Conservation (phyloP, 805 yeast species). For the Metschnikowia henanensis region DNA sequence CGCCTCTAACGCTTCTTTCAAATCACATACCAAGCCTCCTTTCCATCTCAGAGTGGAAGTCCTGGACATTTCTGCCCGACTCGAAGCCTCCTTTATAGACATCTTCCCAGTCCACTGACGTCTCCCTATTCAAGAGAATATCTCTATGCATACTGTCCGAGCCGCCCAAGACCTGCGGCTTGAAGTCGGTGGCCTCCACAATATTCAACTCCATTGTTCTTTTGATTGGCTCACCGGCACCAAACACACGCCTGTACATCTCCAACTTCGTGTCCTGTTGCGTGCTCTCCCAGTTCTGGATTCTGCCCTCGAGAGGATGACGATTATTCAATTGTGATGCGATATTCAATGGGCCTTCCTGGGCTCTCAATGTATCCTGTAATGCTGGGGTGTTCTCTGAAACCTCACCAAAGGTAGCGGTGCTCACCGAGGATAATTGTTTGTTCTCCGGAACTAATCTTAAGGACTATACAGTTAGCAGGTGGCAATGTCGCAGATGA, state of each 20-base stretch:
- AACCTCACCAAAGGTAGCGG: constrained; percentile 50
- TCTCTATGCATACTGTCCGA: constrained; percentile 65
- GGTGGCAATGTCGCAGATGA: no score
- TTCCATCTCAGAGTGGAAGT: constrained; percentile 77
- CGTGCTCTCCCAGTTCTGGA: constrained; percentile 77
- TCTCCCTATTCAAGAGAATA: constrained; percentile 75
- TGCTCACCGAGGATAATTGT: constrained; percentile 47
- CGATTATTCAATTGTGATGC: constrained; percentile 67
- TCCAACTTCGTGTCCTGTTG: constrained; percentile 72
- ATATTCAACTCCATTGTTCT: constrained; percentile 86
- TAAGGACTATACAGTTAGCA: constrained; percentile 36
- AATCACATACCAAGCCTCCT: constrained; percentile 51
- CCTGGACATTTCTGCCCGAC: constrained; percentile 39
- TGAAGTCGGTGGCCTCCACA: constrained; percentile 67
- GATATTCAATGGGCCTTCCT: constrained; percentile 60
- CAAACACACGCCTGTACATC: constrained; percentile 78
- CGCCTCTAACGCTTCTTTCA: no score
- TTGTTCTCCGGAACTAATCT: constrained; percentile 56
- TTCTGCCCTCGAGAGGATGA: constrained; percentile 83
- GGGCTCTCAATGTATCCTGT: constrained; percentile 66
- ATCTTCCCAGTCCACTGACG: constrained; percentile 91
- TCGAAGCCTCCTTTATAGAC: constrained; percentile 64
- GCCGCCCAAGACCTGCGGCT: constrained; percentile 63
- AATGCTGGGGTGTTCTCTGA: constrained; percentile 70
- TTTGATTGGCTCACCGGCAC: constrained; percentile 91